Conservation (phyloP, 225 moss, liverwort and hornwort species). For the Polytrichum formosum region DNA sequence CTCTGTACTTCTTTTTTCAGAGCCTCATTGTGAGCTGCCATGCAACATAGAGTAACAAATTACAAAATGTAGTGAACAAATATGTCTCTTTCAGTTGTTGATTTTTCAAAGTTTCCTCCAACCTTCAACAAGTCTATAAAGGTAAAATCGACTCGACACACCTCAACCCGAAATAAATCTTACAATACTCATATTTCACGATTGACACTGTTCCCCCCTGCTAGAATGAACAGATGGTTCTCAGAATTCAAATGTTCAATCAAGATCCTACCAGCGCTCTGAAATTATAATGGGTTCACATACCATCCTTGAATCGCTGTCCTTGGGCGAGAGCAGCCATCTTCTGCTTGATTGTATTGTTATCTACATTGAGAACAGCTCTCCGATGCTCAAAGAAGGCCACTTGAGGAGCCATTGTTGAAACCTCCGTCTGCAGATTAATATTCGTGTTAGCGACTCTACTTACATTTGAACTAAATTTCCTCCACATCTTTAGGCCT, state of each 20-base stretch:
- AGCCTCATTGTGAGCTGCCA: constrained; percentile 43
- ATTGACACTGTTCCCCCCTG: too few relatives aligned
- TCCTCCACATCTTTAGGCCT: too few relatives aligned
- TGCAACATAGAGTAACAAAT: neutral
- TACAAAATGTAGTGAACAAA: too few relatives aligned
- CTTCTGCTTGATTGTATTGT: constrained; percentile 56
- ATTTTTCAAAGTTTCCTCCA: neutral
- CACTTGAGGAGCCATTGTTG: constrained; percentile 54
- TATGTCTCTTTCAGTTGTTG: too few relatives aligned
- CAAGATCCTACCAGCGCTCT: too few relatives aligned
- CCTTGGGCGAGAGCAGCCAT: constrained; percentile 43
- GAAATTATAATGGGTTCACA: neutral
- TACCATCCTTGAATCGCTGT: constrained; percentile 57
- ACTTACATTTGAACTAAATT: too few relatives aligned
- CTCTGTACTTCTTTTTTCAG: constrained; percentile 56
- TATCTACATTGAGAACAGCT: constrained; percentile 58
- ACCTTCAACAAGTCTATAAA: neutral
- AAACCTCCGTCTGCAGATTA: constrained; percentile 41
- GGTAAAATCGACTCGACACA: neutral
- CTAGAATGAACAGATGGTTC: too few relatives aligned
- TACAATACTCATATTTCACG: too few relatives aligned
- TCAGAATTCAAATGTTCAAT: too few relatives aligned
- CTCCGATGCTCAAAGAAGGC: constrained; percentile 55
- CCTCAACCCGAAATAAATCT: neutral
- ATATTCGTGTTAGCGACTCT: neutral